Evolutionary conservation across 305 asterid genomes (phyloP).

Genomic region (Caryopteris hybrid): DNA sequence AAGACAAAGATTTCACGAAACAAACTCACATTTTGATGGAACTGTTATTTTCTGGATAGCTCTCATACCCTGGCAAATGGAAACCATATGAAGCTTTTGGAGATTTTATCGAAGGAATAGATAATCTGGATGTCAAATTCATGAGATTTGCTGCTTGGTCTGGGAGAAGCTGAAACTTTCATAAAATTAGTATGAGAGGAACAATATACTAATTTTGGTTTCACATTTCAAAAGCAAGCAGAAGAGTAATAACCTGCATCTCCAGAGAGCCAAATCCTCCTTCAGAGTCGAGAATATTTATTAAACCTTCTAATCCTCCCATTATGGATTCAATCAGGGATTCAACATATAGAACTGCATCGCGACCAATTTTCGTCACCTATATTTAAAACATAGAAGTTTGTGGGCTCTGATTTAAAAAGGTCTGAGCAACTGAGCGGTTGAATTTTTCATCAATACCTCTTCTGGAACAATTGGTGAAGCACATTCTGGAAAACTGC

Average conservation of each 20-base stretch:
- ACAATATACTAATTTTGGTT: constrained; percentile 13
- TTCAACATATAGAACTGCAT: constrained; percentile 92
- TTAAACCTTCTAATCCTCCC: constrained; percentile 99
- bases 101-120: constrained; percentile 74
- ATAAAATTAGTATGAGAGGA: constrained; percentile 29
- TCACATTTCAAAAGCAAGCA: constrained; percentile 26
- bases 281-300: constrained; percentile 96
- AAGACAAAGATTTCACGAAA: not conserved
- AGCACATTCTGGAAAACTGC: constrained; percentile 98
- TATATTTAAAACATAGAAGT: constrained; percentile 29
- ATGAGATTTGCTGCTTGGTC: constrained; percentile 99
- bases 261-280: constrained; percentile 99
- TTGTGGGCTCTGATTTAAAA: constrained; percentile 13
- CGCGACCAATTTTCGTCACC: constrained; percentile 97
- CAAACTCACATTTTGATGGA: constrained; percentile 77
- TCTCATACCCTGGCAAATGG: constrained; percentile 95
- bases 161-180: constrained; percentile 80
- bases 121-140: constrained; percentile 85
- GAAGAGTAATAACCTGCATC: constrained; percentile 72
- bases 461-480: constrained; percentile 89
- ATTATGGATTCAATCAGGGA: constrained; percentile 97
- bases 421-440: constrained; percentile 15
- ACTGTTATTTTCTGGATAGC: constrained; percentile 87
- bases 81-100: constrained; percentile 80
- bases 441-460: constrained; percentile 41